Conservation (phyloP, 306 rosid species). For the Trifolium repens region DNA sequence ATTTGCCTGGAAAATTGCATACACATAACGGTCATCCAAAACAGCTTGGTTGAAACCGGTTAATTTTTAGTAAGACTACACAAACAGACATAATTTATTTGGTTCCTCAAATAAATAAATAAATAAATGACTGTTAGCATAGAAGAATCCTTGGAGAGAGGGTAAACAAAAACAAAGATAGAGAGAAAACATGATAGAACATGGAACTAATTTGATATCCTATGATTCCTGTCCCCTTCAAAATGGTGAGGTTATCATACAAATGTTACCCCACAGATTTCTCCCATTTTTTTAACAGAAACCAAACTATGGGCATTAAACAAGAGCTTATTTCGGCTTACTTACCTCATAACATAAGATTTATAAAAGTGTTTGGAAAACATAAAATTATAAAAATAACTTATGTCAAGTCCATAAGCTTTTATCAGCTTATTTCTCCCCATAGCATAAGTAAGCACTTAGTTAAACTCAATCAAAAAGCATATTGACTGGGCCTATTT, state of each 20-base stretch:
- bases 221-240: background rate
- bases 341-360: background rate
- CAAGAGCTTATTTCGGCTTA: background rate
- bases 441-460: background rate
- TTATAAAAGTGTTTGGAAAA: background rate
- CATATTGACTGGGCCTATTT: background rate
- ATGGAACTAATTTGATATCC: background rate
- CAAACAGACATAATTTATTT: background rate
- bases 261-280: background rate
- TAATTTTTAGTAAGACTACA: background rate
- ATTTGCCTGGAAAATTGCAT: slow-evolving; percentile 36
- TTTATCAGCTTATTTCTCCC: background rate
- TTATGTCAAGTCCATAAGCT: background rate
- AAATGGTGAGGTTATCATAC: slow-evolving; percentile 18
- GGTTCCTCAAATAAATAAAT: background rate
- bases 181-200: background rate
- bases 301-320: background rate
- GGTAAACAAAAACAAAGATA: too few relatives aligned
- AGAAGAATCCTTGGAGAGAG: too few relatives aligned
- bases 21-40: background rate
- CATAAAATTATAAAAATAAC: background rate
- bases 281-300: background rate
- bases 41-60: background rate
- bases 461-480: background rate
- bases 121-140: background rate